Conservation (phyloP, 345 rosid species). For the Linum tenue region DNA sequence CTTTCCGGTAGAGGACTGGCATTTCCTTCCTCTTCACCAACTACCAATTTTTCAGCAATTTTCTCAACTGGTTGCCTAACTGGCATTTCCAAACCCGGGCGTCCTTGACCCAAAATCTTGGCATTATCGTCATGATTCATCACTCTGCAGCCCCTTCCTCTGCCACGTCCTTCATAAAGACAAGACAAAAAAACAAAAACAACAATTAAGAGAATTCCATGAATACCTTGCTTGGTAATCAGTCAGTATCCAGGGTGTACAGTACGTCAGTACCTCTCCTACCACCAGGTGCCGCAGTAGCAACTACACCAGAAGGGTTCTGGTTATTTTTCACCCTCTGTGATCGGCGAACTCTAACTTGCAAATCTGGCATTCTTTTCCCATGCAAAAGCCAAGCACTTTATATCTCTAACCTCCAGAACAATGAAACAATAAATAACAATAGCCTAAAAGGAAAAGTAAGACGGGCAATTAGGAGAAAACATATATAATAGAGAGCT, state of each 20-base stretch:
- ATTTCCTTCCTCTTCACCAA: constrained; percentile 33
- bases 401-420: constrained; percentile 9
- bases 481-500: not conserved
- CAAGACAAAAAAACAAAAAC: constrained; percentile 1
- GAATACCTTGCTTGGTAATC: not conserved
- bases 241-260: not conserved
- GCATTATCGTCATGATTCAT: constrained; percentile 31
- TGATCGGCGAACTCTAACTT: constrained; percentile 32
- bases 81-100: constrained; percentile 27
- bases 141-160: constrained; percentile 35
- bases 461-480: not conserved
- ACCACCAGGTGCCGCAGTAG: constrained; percentile 24
- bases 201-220: constrained; percentile 6
- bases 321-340: constrained; percentile 33
- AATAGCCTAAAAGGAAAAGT: constrained; percentile 5
- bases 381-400: constrained; percentile 23
- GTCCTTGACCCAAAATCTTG: constrained; percentile 21
- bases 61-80: constrained; percentile 27
- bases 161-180: constrained; percentile 23
- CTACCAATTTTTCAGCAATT: constrained; percentile 30
- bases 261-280: constrained; percentile 23
- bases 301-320: constrained; percentile 28
- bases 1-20: constrained; percentile 34
- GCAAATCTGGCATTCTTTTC: constrained; percentile 39
- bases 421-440: constrained; percentile 1